Base-by-base conservation (phyloP, 495 filamentous ascomycete species). In the Penicillium roqueforti region DNA sequence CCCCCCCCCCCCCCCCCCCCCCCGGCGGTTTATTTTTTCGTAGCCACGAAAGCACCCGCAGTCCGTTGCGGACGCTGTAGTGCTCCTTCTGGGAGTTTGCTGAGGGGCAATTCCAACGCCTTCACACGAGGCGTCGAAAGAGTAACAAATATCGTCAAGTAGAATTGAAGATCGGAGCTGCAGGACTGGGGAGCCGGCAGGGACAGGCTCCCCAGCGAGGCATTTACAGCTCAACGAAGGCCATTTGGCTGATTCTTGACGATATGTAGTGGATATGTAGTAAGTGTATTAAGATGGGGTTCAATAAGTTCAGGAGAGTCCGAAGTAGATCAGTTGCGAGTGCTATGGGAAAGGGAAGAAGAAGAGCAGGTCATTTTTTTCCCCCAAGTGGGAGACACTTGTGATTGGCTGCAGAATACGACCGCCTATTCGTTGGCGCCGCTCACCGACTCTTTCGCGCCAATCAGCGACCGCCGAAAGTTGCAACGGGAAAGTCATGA, bases 161-260 rank as follows among this genome's bases (percentile, higher is more conserved):
- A 73, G 76, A 80, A 77, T 84, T 81, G 80, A 62, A 57, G 58
- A 65, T 84, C 88, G 88, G 87, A 87, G 80, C 80, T 83, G 80
- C 73, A 73, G 79, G 80, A 83, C 89, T 91, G 88, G 82, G 85
- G 84, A 86, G 82, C 83, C 66, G 81, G 79, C 51, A 61, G 53
- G 25, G 77, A 71, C 77, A 77, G 76, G 64, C 59, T 75, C 85
- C 84, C 83, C 86, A 92, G 89, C 83, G 86, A 83, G 81, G 76
- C 77, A 74, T 88, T 91, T 88, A 95, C 87, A 95, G 89, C 88
- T 87, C 88, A 90, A 84, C 88, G 87, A 89, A 81, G 76, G 87
- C 87, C 87, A 77, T 87, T 74, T 70, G 72, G 85, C 87, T 85
- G 76, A 83, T 82, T 78, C 79, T 89, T 83, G 88, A 95, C 89